phyloP scores from a whole-genome alignment of 768 basidiomycete species.

The Fomitopsis pulvina region DNA sequence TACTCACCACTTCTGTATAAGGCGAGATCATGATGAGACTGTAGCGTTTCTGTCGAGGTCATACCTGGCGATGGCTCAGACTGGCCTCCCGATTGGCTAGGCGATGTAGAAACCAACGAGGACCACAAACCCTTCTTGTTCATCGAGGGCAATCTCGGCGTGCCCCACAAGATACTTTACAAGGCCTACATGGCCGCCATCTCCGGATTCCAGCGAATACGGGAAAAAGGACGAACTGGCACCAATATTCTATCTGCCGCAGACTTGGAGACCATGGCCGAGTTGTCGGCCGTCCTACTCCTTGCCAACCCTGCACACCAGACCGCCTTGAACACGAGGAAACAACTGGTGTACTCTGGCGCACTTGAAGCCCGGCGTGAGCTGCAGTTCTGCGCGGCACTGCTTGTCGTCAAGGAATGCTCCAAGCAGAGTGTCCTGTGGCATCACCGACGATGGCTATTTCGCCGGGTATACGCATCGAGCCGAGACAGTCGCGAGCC shows the following conservation, averaged over 20 bases:
- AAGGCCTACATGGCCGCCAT: constrained; percentile 43
- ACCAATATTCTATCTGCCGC: too few species aligned
- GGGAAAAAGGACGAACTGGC: too few species aligned
- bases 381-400: constrained; percentile 37
- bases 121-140: constrained; percentile 44
- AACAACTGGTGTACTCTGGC: constrained; percentile 38
- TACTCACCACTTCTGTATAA: not conserved
- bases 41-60: constrained; percentile 50
- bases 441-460: constrained; percentile 66
- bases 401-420: constrained; percentile 46
- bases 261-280: too few species aligned
- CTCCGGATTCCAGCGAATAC: constrained; percentile 17
- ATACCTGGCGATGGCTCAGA: constrained; percentile 48
- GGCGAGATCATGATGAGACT: not conserved
- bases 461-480: constrained; percentile 29
- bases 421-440: constrained; percentile 65
- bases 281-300: constrained; percentile 43
- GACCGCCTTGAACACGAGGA: constrained; percentile 58
- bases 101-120: constrained; percentile 17
- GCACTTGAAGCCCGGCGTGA: constrained; percentile 37
- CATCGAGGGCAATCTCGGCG: constrained; percentile 53
- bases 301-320: constrained; percentile 65
- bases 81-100: constrained; percentile 28
- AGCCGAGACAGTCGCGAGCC: not conserved
- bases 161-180: constrained; percentile 54